A percentile compares a stretch with the other conserved stretches of the same genome.
phyloP scores from a whole-genome alignment of 2,329 filamentous ascomycete species.

The Stachybotrys chlorohalonatus region DNA sequence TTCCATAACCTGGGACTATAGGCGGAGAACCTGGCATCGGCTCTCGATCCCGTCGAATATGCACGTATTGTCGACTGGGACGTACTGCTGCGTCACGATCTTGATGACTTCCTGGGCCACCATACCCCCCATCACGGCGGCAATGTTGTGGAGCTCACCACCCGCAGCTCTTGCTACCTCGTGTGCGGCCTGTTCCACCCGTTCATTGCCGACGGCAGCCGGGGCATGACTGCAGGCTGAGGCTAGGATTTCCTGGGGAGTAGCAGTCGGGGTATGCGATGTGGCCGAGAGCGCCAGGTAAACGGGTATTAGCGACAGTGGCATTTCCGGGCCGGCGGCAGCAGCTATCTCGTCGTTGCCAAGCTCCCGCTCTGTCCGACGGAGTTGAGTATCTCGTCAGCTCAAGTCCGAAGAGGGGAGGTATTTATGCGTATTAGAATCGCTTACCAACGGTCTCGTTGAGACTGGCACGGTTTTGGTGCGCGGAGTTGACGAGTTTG shows the following conservation, averaged over 20 bases:
- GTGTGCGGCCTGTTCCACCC: conserved; percentile 44
- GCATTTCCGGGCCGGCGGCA: conserved; percentile 34
- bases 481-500: conserved; percentile 63
- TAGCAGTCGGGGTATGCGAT: conserved; percentile 32
- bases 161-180: conserved; percentile 70
- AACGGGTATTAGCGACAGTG: conserved; percentile 55
- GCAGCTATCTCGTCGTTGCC: conserved; percentile 44
- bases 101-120: conserved; percentile 98
- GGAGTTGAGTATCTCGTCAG: neutral
- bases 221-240: conserved; percentile 33
- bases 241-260: conserved; percentile 44
- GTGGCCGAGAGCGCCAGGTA: conserved; percentile 57
- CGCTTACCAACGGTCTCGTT: conserved; percentile 46
- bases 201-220: conserved; percentile 38
- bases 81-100: conserved; percentile 65
- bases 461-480: conserved; percentile 34
- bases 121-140: conserved; percentile 79
- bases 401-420: neutral
- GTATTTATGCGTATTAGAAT: neutral
- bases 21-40: conserved; percentile 48
- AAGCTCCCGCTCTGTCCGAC: conserved; percentile 39
- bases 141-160: conserved; percentile 87
- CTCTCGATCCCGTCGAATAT: conserved; percentile 61
- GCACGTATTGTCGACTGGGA: conserved; percentile 62
- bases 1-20: conserved; percentile 22